Evolutionary conservation across 2,329 filamentous ascomycete species (phyloP), one percentile per base, ranked within the genome.

Genomic region (Beauveria brongniartii): DNA sequence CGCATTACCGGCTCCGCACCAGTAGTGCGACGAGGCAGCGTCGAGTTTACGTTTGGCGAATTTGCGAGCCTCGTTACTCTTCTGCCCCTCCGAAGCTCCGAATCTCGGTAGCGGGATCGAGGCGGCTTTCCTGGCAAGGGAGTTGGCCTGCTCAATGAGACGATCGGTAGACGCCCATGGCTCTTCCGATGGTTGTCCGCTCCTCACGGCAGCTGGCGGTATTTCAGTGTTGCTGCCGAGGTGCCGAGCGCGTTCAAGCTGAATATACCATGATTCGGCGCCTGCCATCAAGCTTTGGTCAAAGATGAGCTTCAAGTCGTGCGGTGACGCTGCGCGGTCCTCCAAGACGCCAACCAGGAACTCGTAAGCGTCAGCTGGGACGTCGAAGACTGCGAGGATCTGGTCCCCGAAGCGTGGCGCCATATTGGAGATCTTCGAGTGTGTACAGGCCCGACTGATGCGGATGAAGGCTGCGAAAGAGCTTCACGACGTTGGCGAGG

Each of bases 341-440:
- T 70, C 66, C 43, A 75, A 62, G 43, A 74, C 57, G 56, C 69
- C 65, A 47, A 67, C 64, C 20, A 77, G 65, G 58, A 73, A 74
- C 22, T 70, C 67, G 37, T 64, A 64, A 50, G 66, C 65, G 8
- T 72, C 69, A 41, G 70, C 65, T 52, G 66, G 62, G 10, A 73
- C 69, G 56, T 76, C 70, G 61, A 76, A 77, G 14, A 67, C 64
- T 20, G 62, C 64, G 30, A 74, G 67, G 30, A 71, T 54, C 53
- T 67, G 61, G 28, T 69, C 63, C 20, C 69, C 71, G 52, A 68
- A 66, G 16, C 61, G 61, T 43, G 56, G 64, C 18, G 43, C 34
- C 61, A 62, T 8, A 9, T 22, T 14, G 14, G 3, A 43, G 20
- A 14, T 41, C 9, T 2, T 24, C 5, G 12, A 22, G 2, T 9